Base-by-base conservation (phyloP, 2,329 filamentous ascomycete genomes). In the Aspergillus tamarii region DNA sequence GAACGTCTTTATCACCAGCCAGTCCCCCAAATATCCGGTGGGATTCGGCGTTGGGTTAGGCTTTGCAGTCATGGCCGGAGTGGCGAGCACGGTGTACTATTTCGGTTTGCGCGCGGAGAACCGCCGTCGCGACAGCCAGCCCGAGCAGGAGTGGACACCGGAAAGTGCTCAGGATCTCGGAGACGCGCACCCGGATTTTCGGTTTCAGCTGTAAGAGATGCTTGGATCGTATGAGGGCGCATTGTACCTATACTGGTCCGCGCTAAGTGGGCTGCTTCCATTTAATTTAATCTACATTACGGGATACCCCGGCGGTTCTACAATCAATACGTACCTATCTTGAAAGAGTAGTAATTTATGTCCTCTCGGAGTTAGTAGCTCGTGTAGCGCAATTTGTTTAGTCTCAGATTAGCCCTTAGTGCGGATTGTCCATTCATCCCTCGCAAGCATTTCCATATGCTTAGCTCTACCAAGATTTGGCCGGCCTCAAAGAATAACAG, bases 1-100 rank as follows among this genome's bases (percentile, higher is more conserved):
- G 30, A 81, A 81, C 62, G 73, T 82, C 7, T 83, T 82, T 64
- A 77, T 82, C 65, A 73, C 71, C 11, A 63, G 60, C 4, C 72
- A 82, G 66, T 69, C 74, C 3, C 80, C 80, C 4, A 70, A 65
- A 7, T 82, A 81, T 61, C 72, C 70, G 2, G 76, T 76, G 0
- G 80, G 80, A 1, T 78, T 78, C 66, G 72, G 74, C 1, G 76
- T 74, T 3, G 78, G 78, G 12, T 66, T 82, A 14, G 75, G 67
- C 2, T 70, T 76, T 64, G 62, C 46, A 8, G 65, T 66, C 48
- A 39, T 68, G 45, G 66, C 59, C 16, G 65, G 62, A 1, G 12
- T 63, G 30, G 41, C 64, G 19, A 64, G 64, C 59, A 39, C 57
- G n/a, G 56, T 62, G 11, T 68, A 66, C 28, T 57, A 63, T 52